Evolutionary conservation across 2,329 filamentous ascomycete genomes (phyloP).

Genomic region (Clarireedia homoeocarpa): DNA sequence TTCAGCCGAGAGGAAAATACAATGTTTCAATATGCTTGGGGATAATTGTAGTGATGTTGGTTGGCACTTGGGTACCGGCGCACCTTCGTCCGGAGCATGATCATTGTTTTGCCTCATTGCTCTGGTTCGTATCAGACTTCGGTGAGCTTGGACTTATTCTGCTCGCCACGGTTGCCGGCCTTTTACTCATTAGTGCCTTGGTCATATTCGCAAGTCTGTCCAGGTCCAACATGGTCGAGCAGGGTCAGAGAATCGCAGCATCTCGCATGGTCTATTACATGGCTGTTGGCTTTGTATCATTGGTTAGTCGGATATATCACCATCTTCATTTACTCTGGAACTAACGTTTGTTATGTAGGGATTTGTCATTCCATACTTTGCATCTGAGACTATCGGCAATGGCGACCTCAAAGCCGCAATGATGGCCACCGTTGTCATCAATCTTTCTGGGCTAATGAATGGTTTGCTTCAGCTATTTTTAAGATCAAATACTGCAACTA

Average conservation of each 20-base stretch:
- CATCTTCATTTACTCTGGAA: background rate
- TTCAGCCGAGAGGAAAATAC: slow-evolving; percentile 52
- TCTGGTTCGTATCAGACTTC: slow-evolving; percentile 59
- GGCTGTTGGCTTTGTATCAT: slow-evolving; percentile 46
- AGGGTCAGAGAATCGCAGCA: slow-evolving; percentile 52
- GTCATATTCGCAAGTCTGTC: slow-evolving; percentile 51
- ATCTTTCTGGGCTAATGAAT: slow-evolving; percentile 57
- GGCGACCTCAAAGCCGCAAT: slow-evolving; percentile 46
- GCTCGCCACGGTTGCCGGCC: slow-evolving; percentile 41
- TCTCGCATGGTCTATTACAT: slow-evolving; percentile 63
- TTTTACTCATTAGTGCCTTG: slow-evolving; percentile 43
- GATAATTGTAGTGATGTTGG: slow-evolving; percentile 40
- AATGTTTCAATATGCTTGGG: slow-evolving; percentile 49
- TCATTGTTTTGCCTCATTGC: slow-evolving; percentile 58
- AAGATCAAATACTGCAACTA: slow-evolving; percentile 51
- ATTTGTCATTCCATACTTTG: slow-evolving; percentile 57
- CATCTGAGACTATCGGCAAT: slow-evolving; percentile 41
- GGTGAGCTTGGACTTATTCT: slow-evolving; percentile 49
- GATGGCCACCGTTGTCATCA: slow-evolving; percentile 57
- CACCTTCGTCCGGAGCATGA: slow-evolving; percentile 46
- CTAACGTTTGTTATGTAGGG: slow-evolving; percentile 35
- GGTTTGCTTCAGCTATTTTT: slow-evolving; percentile 61
- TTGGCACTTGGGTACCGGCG: slow-evolving; percentile 52
- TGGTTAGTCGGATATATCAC: slow-evolving; percentile 39
- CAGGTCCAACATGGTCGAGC: slow-evolving; percentile 45